Base-by-base conservation (phyloP, 192 early-diverging fungal species). In the Chytriomyces hyalinus region DNA sequence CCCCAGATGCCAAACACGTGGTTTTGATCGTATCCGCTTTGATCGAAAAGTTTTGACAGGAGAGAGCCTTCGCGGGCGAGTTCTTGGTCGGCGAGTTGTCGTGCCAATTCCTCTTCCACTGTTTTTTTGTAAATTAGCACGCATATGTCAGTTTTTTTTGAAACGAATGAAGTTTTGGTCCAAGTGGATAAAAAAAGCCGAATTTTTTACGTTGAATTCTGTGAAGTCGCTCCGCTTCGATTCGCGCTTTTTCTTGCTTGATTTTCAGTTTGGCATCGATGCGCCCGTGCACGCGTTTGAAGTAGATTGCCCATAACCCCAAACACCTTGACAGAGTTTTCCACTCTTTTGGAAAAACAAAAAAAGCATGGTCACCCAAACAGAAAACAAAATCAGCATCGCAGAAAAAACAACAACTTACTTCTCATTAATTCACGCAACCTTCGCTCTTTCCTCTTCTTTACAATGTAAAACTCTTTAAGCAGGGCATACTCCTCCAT, bases 391-490 rank as follows among this genome's bases (percentile, higher is more conserved):
- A 64, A 64, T 1, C 26, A 0, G 15, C 10, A 67, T 47, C 45
- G 53, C 0, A 17, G 53, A 67, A 26, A 22, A 47, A 47, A 3
- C 2, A 67, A 45, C n/a, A n/a, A 61, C 53, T 20, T 59, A 75
- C 73, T 65, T 75, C 63, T 5, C 73, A 75, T 75, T 49, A 75
- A 50, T 45, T 65, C 28, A 20, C 46, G 53, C 47, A 75, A 36
- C n/a, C 73, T 26, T 28, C 63, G 47, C 45, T 75, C 73, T 28
- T 75, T 75, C 22, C 63, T 6, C 50, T 49, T 44, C 73, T 75
- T 75, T 49, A 26, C 73, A 49, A 75, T 53, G 36, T 75, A 75
- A 66, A 75, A 75, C 63, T 75, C 73, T 43, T 75, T 75, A 48
- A 75, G 36, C 63, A 75, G 47, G 20, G 44, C 73, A 66, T 65